phyloP scores from a whole-genome alignment of 1,284 basidiomycete species.

The Wallemia ichthyophaga region DNA sequence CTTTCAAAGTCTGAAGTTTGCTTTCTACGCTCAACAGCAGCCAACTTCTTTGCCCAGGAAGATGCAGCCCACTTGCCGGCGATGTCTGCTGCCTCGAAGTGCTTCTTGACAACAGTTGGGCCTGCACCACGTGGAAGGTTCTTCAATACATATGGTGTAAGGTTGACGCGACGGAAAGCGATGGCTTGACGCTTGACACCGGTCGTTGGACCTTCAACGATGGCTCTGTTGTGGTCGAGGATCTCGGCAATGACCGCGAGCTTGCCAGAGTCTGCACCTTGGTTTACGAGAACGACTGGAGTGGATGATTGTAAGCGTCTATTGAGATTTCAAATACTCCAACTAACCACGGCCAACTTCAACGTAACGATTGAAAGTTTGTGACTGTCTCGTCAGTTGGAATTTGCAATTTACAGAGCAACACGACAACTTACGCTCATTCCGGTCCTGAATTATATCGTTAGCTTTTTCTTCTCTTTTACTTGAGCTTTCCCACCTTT shows the following conservation, averaged over 20 bases:
- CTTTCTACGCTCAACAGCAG: slow-evolving; percentile 43
- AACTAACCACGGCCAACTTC: slow-evolving; percentile 69
- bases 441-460: not conserved
- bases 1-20: slow-evolving; percentile 70
- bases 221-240: slow-evolving; percentile 94
- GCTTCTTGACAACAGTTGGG: slow-evolving; percentile 52
- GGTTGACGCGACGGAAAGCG: slow-evolving; percentile 71
- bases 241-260: slow-evolving; percentile 91
- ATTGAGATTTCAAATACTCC: not conserved
- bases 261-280: slow-evolving; percentile 56
- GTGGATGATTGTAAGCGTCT: not conserved
- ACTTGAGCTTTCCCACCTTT: no score
- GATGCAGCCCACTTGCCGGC: slow-evolving; percentile 35
- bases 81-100: slow-evolving; percentile 48
- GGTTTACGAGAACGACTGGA: slow-evolving; percentile 71
- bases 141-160: slow-evolving; percentile 60
- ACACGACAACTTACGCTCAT: not conserved
- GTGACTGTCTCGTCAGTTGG: not conserved
- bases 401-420: not conserved
- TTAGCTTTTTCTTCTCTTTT: not conserved
- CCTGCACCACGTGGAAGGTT: slow-evolving; percentile 68
- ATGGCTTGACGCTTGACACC: slow-evolving; percentile 71
- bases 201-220: slow-evolving; percentile 78
- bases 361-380: slow-evolving; percentile 81
- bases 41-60: slow-evolving; percentile 70